Evolutionary conservation across 2,329 filamentous ascomycete genomes (phyloP), one percentile per base, ranked within the genome.

Genomic region (Talaromyces amestolkiae): DNA sequence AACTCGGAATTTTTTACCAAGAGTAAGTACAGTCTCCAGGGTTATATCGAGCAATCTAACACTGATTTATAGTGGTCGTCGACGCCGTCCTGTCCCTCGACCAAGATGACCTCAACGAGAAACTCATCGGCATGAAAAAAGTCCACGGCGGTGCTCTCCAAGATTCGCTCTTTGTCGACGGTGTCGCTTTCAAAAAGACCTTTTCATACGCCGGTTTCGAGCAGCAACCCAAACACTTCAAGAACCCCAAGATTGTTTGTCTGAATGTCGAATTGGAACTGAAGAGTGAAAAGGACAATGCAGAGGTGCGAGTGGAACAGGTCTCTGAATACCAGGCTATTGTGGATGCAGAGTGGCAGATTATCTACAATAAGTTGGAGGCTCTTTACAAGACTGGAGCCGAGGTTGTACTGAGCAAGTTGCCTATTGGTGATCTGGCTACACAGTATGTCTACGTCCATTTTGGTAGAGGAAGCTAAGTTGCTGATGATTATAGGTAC

Each of bases 251-350:
- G 85, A 96, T 99, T 72, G 91, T 97, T 68, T 98, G 94, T 81
- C 83, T 99, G 72, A 99, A 98, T 78, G 95, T 99, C 72, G 95
- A 99, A 82, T 86, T 99, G 68, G 95, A 99, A 83, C 85, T 99
- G 72, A 99, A 99, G 88, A 94, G 92, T 68, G 95, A 99, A 80
- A 99, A 97, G 85, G 95, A 99, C 83, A 99, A 99, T 75, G 95
- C 95, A 66, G 95, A 99, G 83, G 93, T 99, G 69, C 90, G 95
- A 66, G 93, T 99, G 66, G 95, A 98, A 81, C 93, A 98, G 80
- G 95, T 99, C 61, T 96, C 94, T 22, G 95, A 99, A 82, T 99
- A 99, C 83, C 95, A 99, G 82, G 95, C 95, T 69, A 97, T 99
- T 72, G 95, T 99, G 76, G 95, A 99, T 76, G 95, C 95, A 35